A percentile compares a stretch with the other conserved stretches of the same genome.
Evolutionary conservation across 345 rosid genomes (phyloP).

Genomic region (Salix koriyanagi): DNA sequence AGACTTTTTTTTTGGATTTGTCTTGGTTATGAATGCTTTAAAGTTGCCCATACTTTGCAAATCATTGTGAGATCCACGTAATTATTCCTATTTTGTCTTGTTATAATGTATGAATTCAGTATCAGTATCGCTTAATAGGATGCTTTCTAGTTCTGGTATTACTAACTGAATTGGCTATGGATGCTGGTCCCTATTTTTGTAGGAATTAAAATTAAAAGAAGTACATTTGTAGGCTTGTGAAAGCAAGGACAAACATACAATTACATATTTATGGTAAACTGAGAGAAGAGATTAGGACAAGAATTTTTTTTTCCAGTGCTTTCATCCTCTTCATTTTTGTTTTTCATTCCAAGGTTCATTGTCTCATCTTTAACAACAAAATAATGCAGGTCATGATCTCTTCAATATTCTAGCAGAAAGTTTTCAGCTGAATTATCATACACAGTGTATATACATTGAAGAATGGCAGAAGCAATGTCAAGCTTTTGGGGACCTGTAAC

Average conservation of each 20-base stretch:
- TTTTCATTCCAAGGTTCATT: background rate
- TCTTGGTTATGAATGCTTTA: background rate
- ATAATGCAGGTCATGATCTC: slow-evolving; percentile 25
- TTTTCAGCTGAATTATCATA: slow-evolving; percentile 9
- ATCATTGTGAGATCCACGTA: background rate
- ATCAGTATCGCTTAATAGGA: background rate
- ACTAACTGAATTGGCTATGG: background rate
- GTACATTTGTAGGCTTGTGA: background rate
- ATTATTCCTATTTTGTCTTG: background rate
- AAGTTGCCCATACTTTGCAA: background rate
- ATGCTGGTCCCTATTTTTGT: background rate
- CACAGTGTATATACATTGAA: slow-evolving; percentile 8
- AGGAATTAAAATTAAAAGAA: background rate
- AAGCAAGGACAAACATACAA: background rate
- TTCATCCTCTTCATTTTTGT: background rate
- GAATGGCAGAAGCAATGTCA: slow-evolving; percentile 72
- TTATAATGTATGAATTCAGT: background rate
- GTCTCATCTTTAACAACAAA: background rate
- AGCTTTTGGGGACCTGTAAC: slow-evolving; percentile 98
- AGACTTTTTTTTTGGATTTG: background rate
- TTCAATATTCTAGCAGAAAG: slow-evolving; percentile 13
- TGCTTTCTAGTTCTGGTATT: background rate
- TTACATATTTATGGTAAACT: background rate
- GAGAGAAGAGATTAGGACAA: background rate
- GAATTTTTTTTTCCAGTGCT: background rate